These are phyloP conservation scores for Glaciozyma antarctica DNA, from an alignment of 768 basidiomycete species.

Conservation along the genomic window DNA sequence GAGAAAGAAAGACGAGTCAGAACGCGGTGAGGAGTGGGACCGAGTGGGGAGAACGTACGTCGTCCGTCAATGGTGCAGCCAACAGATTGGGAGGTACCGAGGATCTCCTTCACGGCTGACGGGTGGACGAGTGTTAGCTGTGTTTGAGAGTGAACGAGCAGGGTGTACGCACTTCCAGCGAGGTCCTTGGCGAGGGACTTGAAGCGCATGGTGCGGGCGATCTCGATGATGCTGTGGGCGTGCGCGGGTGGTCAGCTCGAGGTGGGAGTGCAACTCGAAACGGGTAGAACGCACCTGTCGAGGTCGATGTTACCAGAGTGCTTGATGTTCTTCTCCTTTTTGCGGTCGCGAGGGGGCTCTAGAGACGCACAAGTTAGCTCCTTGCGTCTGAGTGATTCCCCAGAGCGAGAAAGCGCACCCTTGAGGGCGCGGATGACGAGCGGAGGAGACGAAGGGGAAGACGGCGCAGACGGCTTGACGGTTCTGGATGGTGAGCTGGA, in stretches of 20 bases:
- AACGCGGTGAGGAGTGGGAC: constrained; percentile 34
- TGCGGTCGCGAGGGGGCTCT: constrained; percentile 98
- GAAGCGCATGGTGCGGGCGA: constrained; percentile 88
- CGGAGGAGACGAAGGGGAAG: constrained; percentile 91
- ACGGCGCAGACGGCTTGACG: constrained; percentile 95
- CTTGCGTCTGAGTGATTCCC: too few species aligned
- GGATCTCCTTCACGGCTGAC: constrained; percentile 91
- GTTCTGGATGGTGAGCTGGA: constrained; percentile 98
- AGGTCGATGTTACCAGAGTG: constrained; percentile 87
- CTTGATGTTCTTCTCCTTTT: constrained; percentile 99
- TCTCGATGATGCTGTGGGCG: constrained; percentile 77
- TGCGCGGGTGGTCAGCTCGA: neutral
- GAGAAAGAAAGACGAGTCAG: too few species aligned
- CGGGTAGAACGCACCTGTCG: constrained; percentile 2
- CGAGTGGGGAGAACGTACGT: constrained; percentile 54
- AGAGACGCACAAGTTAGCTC: constrained; percentile 11
- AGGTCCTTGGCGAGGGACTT: constrained; percentile 91
- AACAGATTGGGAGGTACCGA: constrained; percentile 92
- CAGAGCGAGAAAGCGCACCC: constrained; percentile 48
- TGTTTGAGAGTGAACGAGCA: constrained; percentile 76
- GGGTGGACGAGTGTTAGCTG: constrained; percentile 70
- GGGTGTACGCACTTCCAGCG: constrained; percentile 84
- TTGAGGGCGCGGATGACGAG: constrained; percentile 97
- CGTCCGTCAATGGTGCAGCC: constrained; percentile 93
- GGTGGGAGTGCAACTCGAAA: neutral